These are phyloP conservation scores for Parietichytrium sp. DNA, from an alignment of 108 stramenopile species.

Conservation along the genomic window DNA sequence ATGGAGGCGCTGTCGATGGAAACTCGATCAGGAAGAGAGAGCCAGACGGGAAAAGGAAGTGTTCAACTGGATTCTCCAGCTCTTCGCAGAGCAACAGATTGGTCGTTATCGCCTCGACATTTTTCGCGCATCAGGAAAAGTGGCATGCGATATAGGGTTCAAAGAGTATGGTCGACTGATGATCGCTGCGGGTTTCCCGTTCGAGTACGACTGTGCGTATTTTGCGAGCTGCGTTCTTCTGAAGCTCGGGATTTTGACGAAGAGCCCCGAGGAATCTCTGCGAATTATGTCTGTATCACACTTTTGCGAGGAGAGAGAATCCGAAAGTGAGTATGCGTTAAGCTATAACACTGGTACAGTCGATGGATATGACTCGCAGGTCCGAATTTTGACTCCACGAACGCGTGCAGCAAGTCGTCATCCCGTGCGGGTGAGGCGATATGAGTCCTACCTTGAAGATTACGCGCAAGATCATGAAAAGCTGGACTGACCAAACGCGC, in stretches of 20 bases:
- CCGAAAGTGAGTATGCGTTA: no score
- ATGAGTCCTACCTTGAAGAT: no score
- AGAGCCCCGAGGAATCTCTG: not conserved
- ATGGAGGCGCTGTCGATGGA: not conserved
- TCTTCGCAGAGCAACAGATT: not conserved
- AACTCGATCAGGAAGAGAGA: not conserved
- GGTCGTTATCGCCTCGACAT: constrained; percentile 7
- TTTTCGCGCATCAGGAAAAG: constrained; percentile 3
- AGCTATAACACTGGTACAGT: no score
- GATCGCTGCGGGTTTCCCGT: not conserved
- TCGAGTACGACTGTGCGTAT: constrained; percentile 17
- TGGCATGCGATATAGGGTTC: constrained; percentile 29
- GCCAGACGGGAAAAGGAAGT: not conserved
- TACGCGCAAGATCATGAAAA: no score
- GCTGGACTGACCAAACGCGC: no score
- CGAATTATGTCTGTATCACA: constrained; percentile 9
- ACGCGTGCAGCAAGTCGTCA: no score
- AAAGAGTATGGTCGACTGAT: not conserved
- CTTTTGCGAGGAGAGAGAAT: constrained; percentile 2
- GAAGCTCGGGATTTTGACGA: not conserved
- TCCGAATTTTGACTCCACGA: no score
- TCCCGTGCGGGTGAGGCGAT: no score
- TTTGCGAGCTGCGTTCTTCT: not conserved
- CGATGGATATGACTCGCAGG: no score
- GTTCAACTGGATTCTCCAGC: not conserved